phyloP scores from a whole-genome alignment of 768 basidiomycete species.

The Pleurotus eryngii region DNA sequence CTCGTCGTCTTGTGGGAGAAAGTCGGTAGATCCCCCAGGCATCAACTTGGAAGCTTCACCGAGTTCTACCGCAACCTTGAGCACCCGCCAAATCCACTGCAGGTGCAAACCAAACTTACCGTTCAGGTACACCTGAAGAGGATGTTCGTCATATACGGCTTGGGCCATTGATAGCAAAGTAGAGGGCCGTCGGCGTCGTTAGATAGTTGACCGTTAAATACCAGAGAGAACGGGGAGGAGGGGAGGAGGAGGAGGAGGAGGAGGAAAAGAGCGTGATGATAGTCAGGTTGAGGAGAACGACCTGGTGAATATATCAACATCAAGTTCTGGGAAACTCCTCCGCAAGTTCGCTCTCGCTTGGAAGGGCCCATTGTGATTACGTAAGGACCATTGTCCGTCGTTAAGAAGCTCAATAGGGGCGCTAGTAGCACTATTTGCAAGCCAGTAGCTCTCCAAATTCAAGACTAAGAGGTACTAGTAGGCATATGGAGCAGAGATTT shows the following conservation, averaged over 20 bases:
- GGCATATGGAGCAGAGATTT: neutral
- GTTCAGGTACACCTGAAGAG: conserved; percentile 69
- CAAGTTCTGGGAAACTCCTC: neutral
- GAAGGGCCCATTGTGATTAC: neutral
- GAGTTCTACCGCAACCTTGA: conserved; percentile 8
- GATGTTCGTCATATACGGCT: conserved; percentile 74
- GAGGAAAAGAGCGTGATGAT: neutral
- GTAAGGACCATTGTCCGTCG: neutral
- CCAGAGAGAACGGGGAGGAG: neutral
- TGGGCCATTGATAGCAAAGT: conserved; percentile 57
- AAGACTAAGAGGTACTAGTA: neutral
- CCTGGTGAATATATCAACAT: conserved; percentile 7
- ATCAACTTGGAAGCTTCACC: conserved; percentile 10
- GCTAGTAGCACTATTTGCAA: neutral
- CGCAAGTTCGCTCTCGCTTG: neutral
- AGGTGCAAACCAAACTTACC: conserved; percentile 34
- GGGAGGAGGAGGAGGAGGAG: neutral
- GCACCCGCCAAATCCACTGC: neutral
- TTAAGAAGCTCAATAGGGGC: neutral
- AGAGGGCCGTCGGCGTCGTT: conserved; percentile 10
- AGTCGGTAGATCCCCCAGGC: conserved; percentile 10
- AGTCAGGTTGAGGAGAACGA: neutral
- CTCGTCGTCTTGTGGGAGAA: conserved; percentile 5
- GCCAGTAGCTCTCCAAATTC: neutral
- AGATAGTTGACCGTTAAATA: conserved; percentile 1